These are phyloP conservation scores for Fusarium xylarioides DNA, from an alignment of 2,329 filamentous ascomycete species.

Conservation along the genomic window DNA sequence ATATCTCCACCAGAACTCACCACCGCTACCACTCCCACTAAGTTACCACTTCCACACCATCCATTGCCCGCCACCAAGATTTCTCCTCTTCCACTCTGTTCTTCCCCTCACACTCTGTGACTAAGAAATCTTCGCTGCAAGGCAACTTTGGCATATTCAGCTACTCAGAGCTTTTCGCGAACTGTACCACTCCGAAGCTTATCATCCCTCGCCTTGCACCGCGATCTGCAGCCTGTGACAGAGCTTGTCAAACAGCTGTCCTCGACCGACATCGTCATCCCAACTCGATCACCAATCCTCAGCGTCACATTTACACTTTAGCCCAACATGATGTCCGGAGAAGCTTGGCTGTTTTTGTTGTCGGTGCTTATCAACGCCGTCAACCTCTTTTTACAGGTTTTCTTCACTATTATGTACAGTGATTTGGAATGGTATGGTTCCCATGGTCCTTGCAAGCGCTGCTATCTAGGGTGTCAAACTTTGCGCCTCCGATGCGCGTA, in stretches of 20 bases:
- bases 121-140: slow-evolving; percentile 16
- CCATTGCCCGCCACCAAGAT: slow-evolving; percentile 38
- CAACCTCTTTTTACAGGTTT: slow-evolving; percentile 99
- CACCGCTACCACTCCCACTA: slow-evolving; percentile 31
- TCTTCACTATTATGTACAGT: slow-evolving; percentile 99
- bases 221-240: slow-evolving; percentile 37
- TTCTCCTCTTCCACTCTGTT: slow-evolving; percentile 35
- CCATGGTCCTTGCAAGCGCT: slow-evolving; percentile 36
- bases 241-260: slow-evolving; percentile 43
- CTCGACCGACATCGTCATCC: slow-evolving; percentile 31
- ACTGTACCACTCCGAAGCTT: slow-evolving; percentile 14
- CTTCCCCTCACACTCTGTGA: slow-evolving; percentile 21
- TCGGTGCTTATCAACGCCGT: slow-evolving; percentile 99
- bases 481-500: slow-evolving; percentile 30
- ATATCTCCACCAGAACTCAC: slow-evolving; percentile 39
- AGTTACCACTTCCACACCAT: slow-evolving; percentile 37
- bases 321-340: slow-evolving; percentile 79
- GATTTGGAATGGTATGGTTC: slow-evolving; percentile 92
- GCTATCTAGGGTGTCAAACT: slow-evolving; percentile 16
- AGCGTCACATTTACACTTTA: slow-evolving; percentile 26
- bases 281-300: slow-evolving; percentile 11
- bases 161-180: slow-evolving; percentile 1
- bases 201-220: slow-evolving; percentile 27
- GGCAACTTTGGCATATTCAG: slow-evolving; percentile 16
- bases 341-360: slow-evolving; percentile 98